Evolutionary conservation across 2,329 filamentous ascomycete species (phyloP), one percentile per base, ranked within the genome.

Genomic region (Berkeleyomyces basicola): DNA sequence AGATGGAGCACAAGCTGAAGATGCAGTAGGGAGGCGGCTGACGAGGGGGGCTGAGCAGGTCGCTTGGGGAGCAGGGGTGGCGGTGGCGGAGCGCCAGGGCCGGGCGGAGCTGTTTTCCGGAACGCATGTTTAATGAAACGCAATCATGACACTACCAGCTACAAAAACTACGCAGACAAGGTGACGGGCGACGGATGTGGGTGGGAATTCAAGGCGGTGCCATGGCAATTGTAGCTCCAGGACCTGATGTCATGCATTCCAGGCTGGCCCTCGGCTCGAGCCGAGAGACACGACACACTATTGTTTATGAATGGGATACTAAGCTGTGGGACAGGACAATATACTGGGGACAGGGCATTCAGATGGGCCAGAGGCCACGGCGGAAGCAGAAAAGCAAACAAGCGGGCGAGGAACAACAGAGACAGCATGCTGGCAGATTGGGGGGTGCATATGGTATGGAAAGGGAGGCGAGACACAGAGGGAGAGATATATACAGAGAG

Each of bases 1-100:
- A 97, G 82, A 90, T 96, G 84, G 92, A 96, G 83, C 82, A 83
- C 74, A 89, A 90, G 80, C 78, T 95, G 74, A 87, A 85, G 80
- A 95, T 96, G 72, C 53, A 65, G 47, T 59, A 58, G 63, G 60
- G 53, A 36, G 47, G 31, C 5, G 6, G 47, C 47, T 6, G 47
- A 51, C 3, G 7, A 4, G 11, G 33, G 49, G 49, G 33, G 49
- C 47, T 51, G 23, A 51, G 47, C 47, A 51, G 31, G n/a, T 23
- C 23, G 11, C 4, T 6, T 55, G 51, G 11, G 7, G n/a, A 36
- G 51, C 5, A 37, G 51, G 10, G 4, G 11, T 3, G 51, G 36
- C 36, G 33, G 36, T 11, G 9, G 4, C 36, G 51, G 33, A 49
- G 10, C 46, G 10, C 9, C 11, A 37, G 7, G 33, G 51, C 51